These are phyloP conservation scores for Monosporascus sp. DNA, from an alignment of 2,329 filamentous ascomycete species.

Conservation along the genomic window DNA sequence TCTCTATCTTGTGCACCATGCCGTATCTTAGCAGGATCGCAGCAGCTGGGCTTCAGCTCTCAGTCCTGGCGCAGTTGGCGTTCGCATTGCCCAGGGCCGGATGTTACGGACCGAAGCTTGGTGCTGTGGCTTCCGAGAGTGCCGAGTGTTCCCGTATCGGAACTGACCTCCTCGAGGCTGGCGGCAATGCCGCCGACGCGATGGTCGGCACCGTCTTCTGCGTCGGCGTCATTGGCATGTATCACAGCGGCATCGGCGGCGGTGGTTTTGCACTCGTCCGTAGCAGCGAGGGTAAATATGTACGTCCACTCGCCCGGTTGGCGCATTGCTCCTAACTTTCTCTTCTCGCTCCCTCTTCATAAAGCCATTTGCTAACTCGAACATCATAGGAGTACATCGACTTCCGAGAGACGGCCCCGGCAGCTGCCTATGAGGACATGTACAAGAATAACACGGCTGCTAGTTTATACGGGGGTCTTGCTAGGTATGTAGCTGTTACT, in stretches of 20 bases:
- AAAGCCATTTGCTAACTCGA: neutral
- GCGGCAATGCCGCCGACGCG: slow-evolving; percentile 71
- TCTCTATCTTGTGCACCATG: slow-evolving; percentile 9
- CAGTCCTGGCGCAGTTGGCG: slow-evolving; percentile 10
- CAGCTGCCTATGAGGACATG: slow-evolving; percentile 75
- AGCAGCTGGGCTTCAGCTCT: slow-evolving; percentile 15
- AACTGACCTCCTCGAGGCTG: slow-evolving; percentile 50
- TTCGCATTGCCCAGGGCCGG: slow-evolving; percentile 8
- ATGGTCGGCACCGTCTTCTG: slow-evolving; percentile 70
- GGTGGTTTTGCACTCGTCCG: slow-evolving; percentile 87
- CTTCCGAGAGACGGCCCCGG: slow-evolving; percentile 79
- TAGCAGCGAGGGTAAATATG: slow-evolving; percentile 53
- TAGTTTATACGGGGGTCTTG: slow-evolving; percentile 65
- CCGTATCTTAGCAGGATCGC: slow-evolving; percentile 15
- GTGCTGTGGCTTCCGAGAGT: slow-evolving; percentile 67
- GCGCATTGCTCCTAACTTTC: neutral
- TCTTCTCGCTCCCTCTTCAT: no score
- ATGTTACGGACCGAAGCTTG: slow-evolving; percentile 27
- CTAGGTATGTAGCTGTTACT: slow-evolving; percentile 51
- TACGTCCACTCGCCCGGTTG: neutral
- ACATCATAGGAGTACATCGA: slow-evolving; percentile 70
- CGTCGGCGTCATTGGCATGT: slow-evolving; percentile 70
- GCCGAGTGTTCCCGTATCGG: slow-evolving; percentile 65
- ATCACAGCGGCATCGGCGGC: slow-evolving; percentile 78
- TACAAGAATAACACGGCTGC: slow-evolving; percentile 61